These are phyloP conservation scores for Trichophyton verrucosum DNA, from an alignment of 2,329 filamentous ascomycete species.

Conservation along the genomic window DNA sequence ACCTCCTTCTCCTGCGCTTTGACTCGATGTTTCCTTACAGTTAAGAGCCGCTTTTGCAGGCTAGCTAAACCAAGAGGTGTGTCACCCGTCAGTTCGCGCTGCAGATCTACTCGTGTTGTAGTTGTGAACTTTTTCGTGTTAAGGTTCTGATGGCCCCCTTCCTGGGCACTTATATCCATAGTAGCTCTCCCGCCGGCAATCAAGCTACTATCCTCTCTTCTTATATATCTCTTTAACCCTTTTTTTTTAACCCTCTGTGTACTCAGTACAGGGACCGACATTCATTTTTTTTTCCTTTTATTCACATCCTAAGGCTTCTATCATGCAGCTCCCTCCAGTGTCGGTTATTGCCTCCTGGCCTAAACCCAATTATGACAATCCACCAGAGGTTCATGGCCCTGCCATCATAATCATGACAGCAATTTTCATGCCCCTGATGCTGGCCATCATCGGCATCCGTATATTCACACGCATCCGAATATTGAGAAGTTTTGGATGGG, in stretches of 20 bases:
- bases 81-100: not conserved
- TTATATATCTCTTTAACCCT: not conserved
- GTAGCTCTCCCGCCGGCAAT: not conserved
- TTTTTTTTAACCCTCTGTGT: no score
- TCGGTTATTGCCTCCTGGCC: slow-evolving; percentile 17
- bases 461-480: not conserved
- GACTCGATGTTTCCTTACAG: not conserved
- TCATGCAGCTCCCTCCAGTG: slow-evolving; percentile 12
- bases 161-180: not conserved
- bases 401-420: not conserved
- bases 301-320: not conserved
- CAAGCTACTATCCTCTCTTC: not conserved
- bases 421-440: not conserved
- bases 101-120: not conserved
- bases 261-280: no score
- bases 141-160: not conserved
- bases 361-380: slow-evolving; percentile 21
- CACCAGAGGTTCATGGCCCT: slow-evolving; percentile 8
- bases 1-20: not conserved
- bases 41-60: not conserved
- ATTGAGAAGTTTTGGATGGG: not conserved
- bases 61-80: not conserved
- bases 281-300: not conserved
- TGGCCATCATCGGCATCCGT: not conserved
- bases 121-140: not conserved